phyloP scores from a whole-genome alignment of 2,329 filamentous ascomycete genomes.

The Venturia nashicola region DNA sequence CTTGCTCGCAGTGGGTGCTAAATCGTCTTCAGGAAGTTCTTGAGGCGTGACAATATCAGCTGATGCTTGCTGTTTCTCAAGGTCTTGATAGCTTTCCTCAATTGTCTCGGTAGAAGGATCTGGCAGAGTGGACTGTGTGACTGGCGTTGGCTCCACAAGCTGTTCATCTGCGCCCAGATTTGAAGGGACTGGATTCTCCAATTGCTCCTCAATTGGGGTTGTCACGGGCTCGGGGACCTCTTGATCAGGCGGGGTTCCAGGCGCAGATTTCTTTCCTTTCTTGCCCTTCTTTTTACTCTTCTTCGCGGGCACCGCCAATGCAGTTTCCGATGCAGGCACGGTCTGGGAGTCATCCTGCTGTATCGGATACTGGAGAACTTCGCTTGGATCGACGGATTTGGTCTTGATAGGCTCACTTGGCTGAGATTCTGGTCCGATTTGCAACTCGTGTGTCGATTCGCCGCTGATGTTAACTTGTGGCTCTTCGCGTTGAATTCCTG shows the following conservation, averaged over 20 bases:
- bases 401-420: not conserved
- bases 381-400: too few relatives aligned
- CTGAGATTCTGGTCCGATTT: not conserved
- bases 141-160: not conserved
- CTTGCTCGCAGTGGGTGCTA: not conserved
- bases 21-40: not conserved
- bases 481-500: not conserved
- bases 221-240: not conserved
- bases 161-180: not conserved
- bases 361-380: not conserved
- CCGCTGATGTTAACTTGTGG: not conserved
- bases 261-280: constrained; percentile 7
- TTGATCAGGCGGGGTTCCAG: not conserved
- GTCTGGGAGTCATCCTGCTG: constrained; percentile 2
- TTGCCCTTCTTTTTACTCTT: constrained; percentile 9
- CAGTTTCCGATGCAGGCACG: constrained; percentile 14
- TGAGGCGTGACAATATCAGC: not conserved
- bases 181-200: not conserved
- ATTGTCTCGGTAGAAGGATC: not conserved
- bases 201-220: not conserved
- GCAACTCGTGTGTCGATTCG: not conserved
- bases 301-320: constrained; percentile 17
- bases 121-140: not conserved
- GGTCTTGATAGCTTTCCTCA: not conserved
- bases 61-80: not conserved